Percentiles rank a stretch among this genome's conserved stretches.
Conservation (phyloP, 2,329 filamentous ascomycete species). For the Leptographium lundbergii region DNA sequence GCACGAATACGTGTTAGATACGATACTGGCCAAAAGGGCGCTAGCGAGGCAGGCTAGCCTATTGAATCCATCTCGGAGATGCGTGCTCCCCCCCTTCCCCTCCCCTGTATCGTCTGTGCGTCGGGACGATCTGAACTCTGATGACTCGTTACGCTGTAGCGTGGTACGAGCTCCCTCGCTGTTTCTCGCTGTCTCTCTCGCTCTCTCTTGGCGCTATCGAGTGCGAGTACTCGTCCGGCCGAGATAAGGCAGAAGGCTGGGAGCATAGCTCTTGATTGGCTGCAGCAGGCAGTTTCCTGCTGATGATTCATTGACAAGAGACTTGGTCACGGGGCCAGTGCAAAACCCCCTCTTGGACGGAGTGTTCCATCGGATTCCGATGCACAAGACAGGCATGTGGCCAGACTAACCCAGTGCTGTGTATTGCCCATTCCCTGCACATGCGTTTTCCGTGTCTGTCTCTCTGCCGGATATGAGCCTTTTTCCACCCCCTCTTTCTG, state of each 20-base stretch:
- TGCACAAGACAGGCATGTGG: slow-evolving; percentile 6
- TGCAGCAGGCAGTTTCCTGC: slow-evolving; percentile 23
- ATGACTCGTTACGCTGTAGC: not conserved
- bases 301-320: slow-evolving; percentile 23
- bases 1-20: not conserved
- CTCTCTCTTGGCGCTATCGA: not conserved
- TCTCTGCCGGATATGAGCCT: not conserved
- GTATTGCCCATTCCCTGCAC: no score
- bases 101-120: slow-evolving; percentile 2
- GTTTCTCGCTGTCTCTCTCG: not conserved
- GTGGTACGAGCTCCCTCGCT: not conserved
- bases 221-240: slow-evolving; percentile 21
- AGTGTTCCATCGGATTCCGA: slow-evolving; percentile 3
- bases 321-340: slow-evolving; percentile 7
- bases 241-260: slow-evolving; percentile 26
- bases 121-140: slow-evolving; percentile 1
- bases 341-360: not conserved
- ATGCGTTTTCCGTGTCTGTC: no score
- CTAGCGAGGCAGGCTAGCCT: not conserved
- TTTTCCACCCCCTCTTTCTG: not conserved
- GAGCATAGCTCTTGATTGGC: slow-evolving; percentile 24
- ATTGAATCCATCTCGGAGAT: not conserved
- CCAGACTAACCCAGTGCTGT: not conserved
- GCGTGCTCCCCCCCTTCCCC: not conserved
- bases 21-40: not conserved